Evolutionary conservation across 1,284 basidiomycete genomes (phyloP), one percentile per base, ranked within the genome.

Genomic region (Ceratobasidium theobromae): DNA sequence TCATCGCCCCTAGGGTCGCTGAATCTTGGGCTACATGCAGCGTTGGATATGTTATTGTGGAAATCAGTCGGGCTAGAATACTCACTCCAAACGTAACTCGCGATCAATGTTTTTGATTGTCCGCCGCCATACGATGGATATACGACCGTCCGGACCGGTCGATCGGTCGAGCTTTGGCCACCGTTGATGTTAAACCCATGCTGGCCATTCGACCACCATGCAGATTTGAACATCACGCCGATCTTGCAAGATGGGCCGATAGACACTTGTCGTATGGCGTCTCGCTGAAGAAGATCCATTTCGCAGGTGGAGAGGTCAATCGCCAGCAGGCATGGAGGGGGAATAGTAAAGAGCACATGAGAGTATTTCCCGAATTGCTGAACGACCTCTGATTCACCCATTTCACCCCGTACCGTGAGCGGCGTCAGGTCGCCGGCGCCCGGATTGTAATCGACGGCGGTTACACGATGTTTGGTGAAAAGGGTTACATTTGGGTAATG

Each of bases 191-290:
- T 27, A n/a, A n/a, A n/a, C n/a, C n/a, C n/a, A n/a, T n/a, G n/a
- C n/a, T n/a, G n/a, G 12, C n/a, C 4, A 5, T 14, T 45, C 48
- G 73, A 73, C 78, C 78, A 79, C 73, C 77, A 79, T 27, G 73
- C 66, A 1, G 72, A 71, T 55, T 73, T 72, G 74, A 77, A 79
- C 28, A 74, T 74, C n/a, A 78, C 70, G 16, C 72, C 75, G n/a
- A 77, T 69, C 69, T 77, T 77, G 62, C 70, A 69, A 3, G 72
- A 71, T 0, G 74, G 70, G 1, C 69, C 72, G 65, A 75, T 75
- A 21, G 69, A 66, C n/a, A 75, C 67, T 25, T 67, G 52, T 23
- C 75, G 72, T 23, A 77, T 66, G 0, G 74, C 75, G 8, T 65
- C 66, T 21, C 70, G 66, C 67, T 74, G 73, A 5, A 46, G 67